Evolutionary conservation across 208 protist species (phyloP).

Genomic region (Leishmania guyanensis): DNA sequence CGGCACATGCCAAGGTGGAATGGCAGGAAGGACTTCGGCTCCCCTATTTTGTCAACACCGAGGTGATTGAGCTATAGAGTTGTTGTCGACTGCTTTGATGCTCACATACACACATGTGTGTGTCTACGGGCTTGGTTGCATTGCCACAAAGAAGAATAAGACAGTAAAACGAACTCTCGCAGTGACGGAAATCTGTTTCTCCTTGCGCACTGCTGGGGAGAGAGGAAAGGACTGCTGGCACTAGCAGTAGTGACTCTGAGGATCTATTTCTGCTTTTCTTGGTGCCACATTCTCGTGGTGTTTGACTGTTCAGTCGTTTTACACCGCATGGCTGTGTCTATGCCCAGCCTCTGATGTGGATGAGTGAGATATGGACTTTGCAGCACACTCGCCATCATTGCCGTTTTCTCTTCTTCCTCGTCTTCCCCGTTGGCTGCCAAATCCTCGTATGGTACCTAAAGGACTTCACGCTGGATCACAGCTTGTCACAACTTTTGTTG

Average conservation of each 20-base stretch:
- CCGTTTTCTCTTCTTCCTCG: background rate
- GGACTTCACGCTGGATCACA: background rate
- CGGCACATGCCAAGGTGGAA: conserved; percentile 50
- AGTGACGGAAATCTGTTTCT: background rate
- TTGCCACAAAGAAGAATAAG: background rate
- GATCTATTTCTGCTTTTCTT: background rate
- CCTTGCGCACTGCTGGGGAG: background rate
- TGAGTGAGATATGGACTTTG: background rate
- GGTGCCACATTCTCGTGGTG: too few species aligned
- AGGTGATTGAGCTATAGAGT: conserved; percentile 53
- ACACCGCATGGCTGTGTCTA: background rate
- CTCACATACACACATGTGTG: background rate
- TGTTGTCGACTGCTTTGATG: background rate
- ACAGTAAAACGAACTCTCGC: background rate
- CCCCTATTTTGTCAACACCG: conserved; percentile 88
- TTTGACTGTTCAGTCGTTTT: background rate
- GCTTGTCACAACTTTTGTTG: background rate
- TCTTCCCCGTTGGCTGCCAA: background rate
- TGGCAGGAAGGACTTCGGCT: conserved; percentile 74
- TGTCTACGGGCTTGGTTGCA: background rate
- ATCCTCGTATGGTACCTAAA: background rate
- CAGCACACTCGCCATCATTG: background rate
- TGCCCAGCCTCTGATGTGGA: background rate
- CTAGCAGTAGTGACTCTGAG: background rate
- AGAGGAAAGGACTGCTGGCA: background rate